These are phyloP conservation scores for Citrus inodora DNA, from an alignment of 345 rosid species.

Conservation along the genomic window DNA sequence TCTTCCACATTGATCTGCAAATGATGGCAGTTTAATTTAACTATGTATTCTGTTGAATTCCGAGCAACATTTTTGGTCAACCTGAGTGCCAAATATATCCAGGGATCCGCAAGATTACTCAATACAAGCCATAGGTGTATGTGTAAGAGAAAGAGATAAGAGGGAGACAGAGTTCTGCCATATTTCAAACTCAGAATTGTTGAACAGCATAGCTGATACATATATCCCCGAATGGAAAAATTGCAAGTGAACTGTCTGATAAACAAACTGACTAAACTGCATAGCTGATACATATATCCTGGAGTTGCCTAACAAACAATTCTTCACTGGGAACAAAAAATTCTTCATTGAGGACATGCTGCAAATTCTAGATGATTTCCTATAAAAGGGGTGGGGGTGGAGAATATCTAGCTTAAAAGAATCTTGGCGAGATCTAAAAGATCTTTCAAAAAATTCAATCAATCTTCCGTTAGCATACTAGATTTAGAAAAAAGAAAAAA, in stretches of 20 bases:
- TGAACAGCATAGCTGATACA: neutral
- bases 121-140: too few species aligned
- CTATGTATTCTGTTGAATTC: too few species aligned
- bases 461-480: neutral
- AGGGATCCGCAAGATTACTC: neutral
- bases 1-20: neutral
- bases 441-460: neutral
- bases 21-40: too few species aligned
- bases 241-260: neutral
- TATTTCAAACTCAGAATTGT: neutral
- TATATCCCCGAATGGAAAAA: neutral
- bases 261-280: neutral
- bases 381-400: neutral
- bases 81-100: neutral
- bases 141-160: too few species aligned
- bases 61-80: neutral
- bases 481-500: neutral
- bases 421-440: conserved; percentile 8
- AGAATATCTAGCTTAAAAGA: conserved; percentile 23
- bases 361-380: conserved; percentile 6
- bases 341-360: neutral
- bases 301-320: neutral
- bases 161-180: neutral
- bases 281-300: neutral
- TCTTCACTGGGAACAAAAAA: neutral